Evolutionary conservation across 2,329 filamentous ascomycete species (phyloP), one percentile per base, ranked within the genome.

Genomic region (Fusarium palustre): DNA sequence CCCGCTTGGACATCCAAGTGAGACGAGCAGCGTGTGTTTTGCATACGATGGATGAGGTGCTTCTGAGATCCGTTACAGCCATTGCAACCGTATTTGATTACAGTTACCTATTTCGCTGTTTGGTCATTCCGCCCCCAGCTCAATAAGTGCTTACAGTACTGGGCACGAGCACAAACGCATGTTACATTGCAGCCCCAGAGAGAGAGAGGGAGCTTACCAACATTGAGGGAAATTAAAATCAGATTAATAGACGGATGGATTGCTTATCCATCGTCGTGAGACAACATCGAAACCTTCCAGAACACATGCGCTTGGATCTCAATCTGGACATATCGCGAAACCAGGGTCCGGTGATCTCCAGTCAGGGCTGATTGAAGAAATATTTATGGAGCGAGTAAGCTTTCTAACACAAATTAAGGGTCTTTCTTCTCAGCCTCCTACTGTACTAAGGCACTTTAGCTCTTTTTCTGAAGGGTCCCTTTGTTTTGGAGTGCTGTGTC

Each of bases 221-320:
- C 24, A n/a, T 28, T 48, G 46, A 18, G 36, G 55, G 55, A 69
- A 48, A 69, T 69, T 69, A 54, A 54, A 25, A 49, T 52, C 47
- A 38, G 42, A 45, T 45, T n/a, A 30, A 28, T n/a, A 20, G 5
- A 28, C 31, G 10, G 13, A 20, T 33, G 15, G 13, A 20, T 42
- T 24, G 47, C 33, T 30, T 36, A 36, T 49, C 33, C 34, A 52
- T 52, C 48, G 55, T 52, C 48, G 55, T 59, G 59, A 64, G 59
- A 64, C 43, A 53, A 50, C 43, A 41, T 55, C 38, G 41, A 34
- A 42, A 33, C 57, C 55, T 67, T 69, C 66, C 45, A 70, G 67
- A 70, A 69, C 59, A 49, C 49, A 54, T 41, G 48, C 59, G 59
- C 62, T 70, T 39, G 39, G 59, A 55, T 63, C 57, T 53, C 39